A percentile compares a stretch with the other conserved stretches of the same genome.
These are phyloP conservation scores for Paramarasmius palmivorus DNA, from an alignment of 1,284 basidiomycete genomes.

Conservation along the genomic window DNA sequence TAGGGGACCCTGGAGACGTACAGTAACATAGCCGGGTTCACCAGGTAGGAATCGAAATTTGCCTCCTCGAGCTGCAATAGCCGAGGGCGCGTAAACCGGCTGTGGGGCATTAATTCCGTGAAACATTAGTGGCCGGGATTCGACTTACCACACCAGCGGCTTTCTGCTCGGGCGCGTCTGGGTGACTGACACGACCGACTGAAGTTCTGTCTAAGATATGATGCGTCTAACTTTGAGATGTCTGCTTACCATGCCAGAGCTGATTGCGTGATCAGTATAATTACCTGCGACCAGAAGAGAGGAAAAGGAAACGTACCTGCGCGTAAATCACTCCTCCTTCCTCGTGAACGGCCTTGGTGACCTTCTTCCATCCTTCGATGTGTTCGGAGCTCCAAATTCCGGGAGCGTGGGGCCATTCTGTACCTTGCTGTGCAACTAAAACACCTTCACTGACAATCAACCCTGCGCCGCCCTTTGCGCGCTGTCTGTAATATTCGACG, in stretches of 20 bases:
- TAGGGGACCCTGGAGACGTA: too few species aligned
- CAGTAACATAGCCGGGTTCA: constrained; percentile 33
- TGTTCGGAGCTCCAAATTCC: constrained; percentile 40
- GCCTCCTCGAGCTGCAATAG: constrained; percentile 35
- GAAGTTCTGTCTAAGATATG: too few species aligned
- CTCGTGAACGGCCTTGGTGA: constrained; percentile 35
- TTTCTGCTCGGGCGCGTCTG: constrained; percentile 23
- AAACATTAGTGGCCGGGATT: constrained; percentile 18
- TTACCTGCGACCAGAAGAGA: too few species aligned
- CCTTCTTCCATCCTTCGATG: constrained; percentile 37
- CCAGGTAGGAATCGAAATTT: constrained; percentile 36
- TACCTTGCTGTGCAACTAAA: constrained; percentile 40
- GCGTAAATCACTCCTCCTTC: constrained; percentile 33
- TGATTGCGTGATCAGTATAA: too few species aligned
- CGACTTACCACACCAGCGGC: constrained; percentile 12
- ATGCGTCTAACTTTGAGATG: too few species aligned
- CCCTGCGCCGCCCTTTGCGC: constrained; percentile 34
- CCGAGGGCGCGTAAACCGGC: constrained; percentile 36
- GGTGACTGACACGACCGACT: constrained; percentile 23
- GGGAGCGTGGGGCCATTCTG: constrained; percentile 39
- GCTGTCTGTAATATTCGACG: constrained; percentile 46
- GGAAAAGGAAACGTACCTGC: too few species aligned
- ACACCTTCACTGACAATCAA: constrained; percentile 46
- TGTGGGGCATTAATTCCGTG: constrained; percentile 14
- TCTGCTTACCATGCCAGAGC: too few species aligned